Evolutionary conservation across 345 rosid genomes (phyloP), one percentile per base, ranked within the genome.

Genomic region (Boechera divaricarpa): DNA sequence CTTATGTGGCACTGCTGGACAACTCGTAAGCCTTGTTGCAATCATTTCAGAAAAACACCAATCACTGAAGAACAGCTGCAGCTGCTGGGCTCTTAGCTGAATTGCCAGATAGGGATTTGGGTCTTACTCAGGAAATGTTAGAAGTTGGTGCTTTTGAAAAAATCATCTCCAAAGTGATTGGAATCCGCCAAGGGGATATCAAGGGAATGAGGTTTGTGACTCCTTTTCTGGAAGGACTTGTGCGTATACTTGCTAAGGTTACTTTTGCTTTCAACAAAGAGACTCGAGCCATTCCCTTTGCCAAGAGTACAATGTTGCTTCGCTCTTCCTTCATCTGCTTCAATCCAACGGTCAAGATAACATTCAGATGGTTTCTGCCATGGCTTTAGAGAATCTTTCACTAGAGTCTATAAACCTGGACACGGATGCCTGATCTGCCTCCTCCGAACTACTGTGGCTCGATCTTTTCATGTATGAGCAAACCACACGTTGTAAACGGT

Each of bases 21-120:
- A 94, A 78, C 98, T 94, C 13, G 86, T 89, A 45, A 86, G 91
- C 79, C 83, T 94, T 51, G 81, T 92, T 54, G 86, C 67, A 72
- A 84, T 92, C 71, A 83, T 90, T 64, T 83, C 96, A 2, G 99
- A 92, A 67, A 89, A 52, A 83, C 77, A 26, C 47, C 79, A 3
- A 89, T 92, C 62, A 80, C 89, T 10, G 97, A 94, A 77, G 98
- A 92, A 84, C 99, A 94, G 93, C 98, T 53, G 93, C 86, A 47
- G 97, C 98, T 28, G 89, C 91, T 53, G 89, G 99, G 61, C 96
- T 94, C 67, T 72, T 94, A 77, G 92, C 98, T 67, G 97, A 88
- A 82, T 86, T 94, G 36, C 99, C 99, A 10, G 96, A 90, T 84
- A 81, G 84, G 69, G 98, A 92, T 85, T 75, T 90, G 83, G 96